Evolutionary conservation across 2,329 filamentous ascomycete species (phyloP).

Genomic region (Arachnomyces sp.): DNA sequence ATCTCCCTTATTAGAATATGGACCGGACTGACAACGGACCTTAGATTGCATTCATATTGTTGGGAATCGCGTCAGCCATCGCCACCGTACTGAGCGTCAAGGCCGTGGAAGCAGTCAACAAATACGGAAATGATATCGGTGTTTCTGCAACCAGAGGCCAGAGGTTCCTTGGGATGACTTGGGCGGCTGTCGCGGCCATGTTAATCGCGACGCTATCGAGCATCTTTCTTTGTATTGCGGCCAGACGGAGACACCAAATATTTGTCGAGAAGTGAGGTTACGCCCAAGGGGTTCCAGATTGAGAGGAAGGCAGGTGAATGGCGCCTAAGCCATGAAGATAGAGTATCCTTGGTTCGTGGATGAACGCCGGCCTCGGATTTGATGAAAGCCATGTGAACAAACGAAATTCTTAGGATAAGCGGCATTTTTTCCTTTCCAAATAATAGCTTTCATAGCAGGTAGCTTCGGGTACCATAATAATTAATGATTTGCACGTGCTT

Average conservation of each 20-base stretch:
- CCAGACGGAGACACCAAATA: constrained; percentile 8
- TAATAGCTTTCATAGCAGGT: too few species aligned
- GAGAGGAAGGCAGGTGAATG: too few species aligned
- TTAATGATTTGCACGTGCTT: too few species aligned
- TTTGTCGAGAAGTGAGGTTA: constrained; percentile 4
- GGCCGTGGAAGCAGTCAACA: constrained; percentile 46
- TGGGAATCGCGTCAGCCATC: constrained; percentile 68
- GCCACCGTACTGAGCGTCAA: constrained; percentile 56
- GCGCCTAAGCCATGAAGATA: too few species aligned
- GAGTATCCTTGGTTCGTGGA: too few species aligned
- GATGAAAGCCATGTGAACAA: too few species aligned
- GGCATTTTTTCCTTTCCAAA: too few species aligned
- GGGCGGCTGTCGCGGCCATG: constrained; percentile 44
- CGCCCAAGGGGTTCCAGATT: too few species aligned
- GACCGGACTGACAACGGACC: not conserved
- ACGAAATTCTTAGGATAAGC: too few species aligned
- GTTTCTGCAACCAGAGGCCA: constrained; percentile 44
- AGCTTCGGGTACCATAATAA: too few species aligned
- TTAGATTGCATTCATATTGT: constrained; percentile 48
- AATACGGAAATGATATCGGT: constrained; percentile 44
- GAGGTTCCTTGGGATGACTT: constrained; percentile 53
- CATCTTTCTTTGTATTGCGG: constrained; percentile 19
- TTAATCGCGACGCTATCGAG: constrained; percentile 24
- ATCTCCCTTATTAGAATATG: constrained; percentile 3
- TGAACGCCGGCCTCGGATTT: too few species aligned